These are phyloP conservation scores for Colletotrichum sp. DNA, from an alignment of 2,329 filamentous ascomycete species.

Conservation along the genomic window DNA sequence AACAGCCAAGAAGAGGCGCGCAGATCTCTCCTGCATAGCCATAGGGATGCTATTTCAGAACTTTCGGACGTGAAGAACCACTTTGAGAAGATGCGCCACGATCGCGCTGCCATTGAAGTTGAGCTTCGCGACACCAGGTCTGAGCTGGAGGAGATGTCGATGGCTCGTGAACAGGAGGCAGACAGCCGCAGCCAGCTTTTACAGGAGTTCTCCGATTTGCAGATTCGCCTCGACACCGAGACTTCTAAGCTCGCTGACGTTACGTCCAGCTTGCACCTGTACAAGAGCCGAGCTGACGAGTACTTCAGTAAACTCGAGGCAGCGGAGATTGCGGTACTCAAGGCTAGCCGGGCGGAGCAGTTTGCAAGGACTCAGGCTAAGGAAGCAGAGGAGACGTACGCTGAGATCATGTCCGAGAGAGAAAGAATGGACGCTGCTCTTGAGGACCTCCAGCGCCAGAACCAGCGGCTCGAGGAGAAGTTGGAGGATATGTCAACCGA, in stretches of 20 bases:
- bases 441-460: conserved; percentile 88
- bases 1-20: conserved; percentile 92
- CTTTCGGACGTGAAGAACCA: conserved; percentile 85
- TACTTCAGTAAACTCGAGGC: conserved; percentile 98
- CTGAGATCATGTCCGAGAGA: conserved; percentile 87
- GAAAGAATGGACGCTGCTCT: conserved; percentile 87
- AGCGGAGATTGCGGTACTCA: conserved; percentile 93
- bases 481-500: conserved; percentile 92
- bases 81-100: conserved; percentile 85
- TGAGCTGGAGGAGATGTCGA: conserved; percentile 80
- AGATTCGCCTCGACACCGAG: conserved; percentile 91
- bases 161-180: conserved; percentile 83
- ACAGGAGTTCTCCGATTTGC: conserved; percentile 90
- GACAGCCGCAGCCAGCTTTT: conserved; percentile 87
- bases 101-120: conserved; percentile 79
- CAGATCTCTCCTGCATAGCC: conserved; percentile 78
- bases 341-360: conserved; percentile 88
- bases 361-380: conserved; percentile 89
- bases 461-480: conserved; percentile 87
- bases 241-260: conserved; percentile 85
- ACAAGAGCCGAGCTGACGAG: conserved; percentile 91
- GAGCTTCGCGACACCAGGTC: conserved; percentile 84
- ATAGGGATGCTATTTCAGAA: conserved; percentile 85
- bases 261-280: conserved; percentile 80
- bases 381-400: conserved; percentile 91